Evolutionary conservation across 768 basidiomycete species (phyloP), one percentile per base, ranked within the genome.

Genomic region (Boletus vermiculosoides): DNA sequence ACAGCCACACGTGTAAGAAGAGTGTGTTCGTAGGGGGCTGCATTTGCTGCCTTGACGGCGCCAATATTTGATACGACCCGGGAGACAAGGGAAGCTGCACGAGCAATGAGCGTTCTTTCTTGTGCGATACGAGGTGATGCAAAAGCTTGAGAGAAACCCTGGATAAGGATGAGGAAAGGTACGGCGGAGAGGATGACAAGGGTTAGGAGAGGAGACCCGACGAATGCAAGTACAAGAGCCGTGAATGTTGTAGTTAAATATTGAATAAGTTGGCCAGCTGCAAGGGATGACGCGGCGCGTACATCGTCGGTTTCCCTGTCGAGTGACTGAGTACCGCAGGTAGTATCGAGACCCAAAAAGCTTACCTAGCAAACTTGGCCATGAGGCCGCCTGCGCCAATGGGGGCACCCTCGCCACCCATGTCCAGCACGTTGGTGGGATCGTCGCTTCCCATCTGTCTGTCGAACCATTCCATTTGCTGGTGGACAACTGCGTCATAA

Each of bases 1-100:
- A 50, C 59, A 22, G 77, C 76, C 11, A 86, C 72, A 3, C 75
- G 69, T 4, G 75, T 59, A 52, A 85, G 74, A 8, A 78, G 76
- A 15, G 81, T 75, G 54, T 77, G 73, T 62, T 89, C 88, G 66
- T 77, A 72, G 0, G 73, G 57, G 25, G 84, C 74, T 2, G 92
- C 94, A 71, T 94, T 95, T 80, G 93, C 94, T 0, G 90, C 90
- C 69, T 97, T 97, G 72, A 98, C 92, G 3, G 94, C 97, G 15
- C 88, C 73, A 64, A 98, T 94, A 44, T 88, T 83, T 6, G 83
- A 69, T 13, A 85, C 73, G 3, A 89, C 85, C 28, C 94, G 87
- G 59, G 96, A 88, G 63, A 94, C 78, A 55, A 88, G 80, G 5
- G 90, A 88, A 0, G 91, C 88, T 0, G 90, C 89, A n/a, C 78